These are phyloP conservation scores for Cladorrhinum sp. DNA, from an alignment of 2,329 filamentous ascomycete genomes.

Conservation along the genomic window DNA sequence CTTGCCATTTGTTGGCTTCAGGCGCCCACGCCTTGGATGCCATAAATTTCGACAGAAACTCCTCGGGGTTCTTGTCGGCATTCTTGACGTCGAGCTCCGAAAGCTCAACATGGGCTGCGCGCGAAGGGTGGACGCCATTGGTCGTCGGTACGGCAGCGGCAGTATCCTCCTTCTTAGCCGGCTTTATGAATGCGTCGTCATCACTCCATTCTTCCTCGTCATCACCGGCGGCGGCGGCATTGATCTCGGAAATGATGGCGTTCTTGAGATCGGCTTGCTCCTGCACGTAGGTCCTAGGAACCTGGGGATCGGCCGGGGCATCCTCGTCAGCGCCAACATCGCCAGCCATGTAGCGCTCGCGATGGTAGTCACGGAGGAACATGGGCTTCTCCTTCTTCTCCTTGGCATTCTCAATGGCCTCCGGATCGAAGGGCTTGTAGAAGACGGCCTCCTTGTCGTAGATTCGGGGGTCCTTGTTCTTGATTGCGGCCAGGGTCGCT, in stretches of 20 bases:
- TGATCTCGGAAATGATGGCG: slow-evolving; percentile 75
- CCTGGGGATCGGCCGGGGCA: slow-evolving; percentile 26
- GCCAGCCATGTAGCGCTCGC: slow-evolving; percentile 79
- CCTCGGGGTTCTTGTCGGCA: slow-evolving; percentile 83
- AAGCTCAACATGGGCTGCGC: slow-evolving; percentile 45
- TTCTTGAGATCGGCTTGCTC: slow-evolving; percentile 83
- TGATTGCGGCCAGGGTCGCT: slow-evolving; percentile 82
- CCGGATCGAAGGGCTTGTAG: slow-evolving; percentile 64
- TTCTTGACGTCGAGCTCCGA: slow-evolving; percentile 64
- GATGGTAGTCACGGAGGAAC: slow-evolving; percentile 85
- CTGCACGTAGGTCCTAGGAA: slow-evolving; percentile 73
- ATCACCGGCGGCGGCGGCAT: slow-evolving; percentile 53
- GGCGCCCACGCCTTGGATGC: slow-evolving; percentile 86
- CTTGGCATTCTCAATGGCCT: slow-evolving; percentile 30
- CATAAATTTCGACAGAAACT: slow-evolving; percentile 93
- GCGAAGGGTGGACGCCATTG: slow-evolving; percentile 56
- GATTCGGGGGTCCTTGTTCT: slow-evolving; percentile 84
- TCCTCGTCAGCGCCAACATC: slow-evolving; percentile 57
- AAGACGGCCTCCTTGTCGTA: slow-evolving; percentile 81
- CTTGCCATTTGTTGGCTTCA: slow-evolving; percentile 65
- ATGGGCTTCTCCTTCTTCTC: slow-evolving; percentile 78
- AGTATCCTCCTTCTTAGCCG: slow-evolving; percentile 52
- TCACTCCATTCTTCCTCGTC: slow-evolving; percentile 53
- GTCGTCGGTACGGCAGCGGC: slow-evolving; percentile 31
- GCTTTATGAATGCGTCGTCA: slow-evolving; percentile 73